A percentile compares a stretch with the other conserved stretches of the same genome.
phyloP scores from a whole-genome alignment of 164 flowering plant species.

The Akebia trifoliata region DNA sequence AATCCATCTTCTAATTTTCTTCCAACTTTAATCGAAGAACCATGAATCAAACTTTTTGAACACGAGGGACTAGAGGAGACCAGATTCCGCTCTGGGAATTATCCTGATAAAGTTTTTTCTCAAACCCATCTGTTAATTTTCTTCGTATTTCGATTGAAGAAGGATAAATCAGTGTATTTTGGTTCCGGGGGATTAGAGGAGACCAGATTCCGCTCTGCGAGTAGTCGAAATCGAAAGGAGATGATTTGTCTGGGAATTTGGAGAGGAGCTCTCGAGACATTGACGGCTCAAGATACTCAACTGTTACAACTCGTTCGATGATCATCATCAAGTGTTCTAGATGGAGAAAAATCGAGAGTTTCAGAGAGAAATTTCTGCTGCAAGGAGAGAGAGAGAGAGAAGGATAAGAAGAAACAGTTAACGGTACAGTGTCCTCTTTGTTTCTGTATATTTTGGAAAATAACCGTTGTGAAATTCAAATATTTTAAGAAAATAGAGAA shows the following conservation, averaged over 20 bases:
- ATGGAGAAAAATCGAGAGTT: background rate
- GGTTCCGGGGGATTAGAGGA: slow-evolving; percentile 47
- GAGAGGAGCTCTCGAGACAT: slow-evolving; percentile 61
- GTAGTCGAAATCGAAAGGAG: slow-evolving; percentile 81
- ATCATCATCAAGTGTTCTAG: slow-evolving; percentile 6
- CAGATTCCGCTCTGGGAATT: slow-evolving; percentile 81
- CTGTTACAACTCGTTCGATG: slow-evolving; percentile 26
- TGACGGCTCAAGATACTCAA: slow-evolving; percentile 57
- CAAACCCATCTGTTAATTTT: slow-evolving; percentile 20
- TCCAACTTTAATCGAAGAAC: background rate
- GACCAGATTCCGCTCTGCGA: slow-evolving; percentile 89
- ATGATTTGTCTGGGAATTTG: slow-evolving; percentile 78
- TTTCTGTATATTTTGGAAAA: background rate
- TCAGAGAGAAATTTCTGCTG: background rate
- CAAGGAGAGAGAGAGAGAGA: background rate
- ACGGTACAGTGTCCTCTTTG: background rate
- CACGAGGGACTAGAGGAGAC: slow-evolving; percentile 37
- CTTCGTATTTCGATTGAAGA: slow-evolving; percentile 11
- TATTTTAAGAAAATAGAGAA: background rate
- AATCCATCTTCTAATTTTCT: slow-evolving; percentile 4
- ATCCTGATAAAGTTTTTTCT: slow-evolving; percentile 47
- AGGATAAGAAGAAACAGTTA: background rate
- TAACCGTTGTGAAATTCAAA: slow-evolving; percentile 16
- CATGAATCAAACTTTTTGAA: background rate
- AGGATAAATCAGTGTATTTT: background rate